phyloP scores from a whole-genome alignment of 2,329 filamentous ascomycete genomes.

The Septoria linicola region DNA sequence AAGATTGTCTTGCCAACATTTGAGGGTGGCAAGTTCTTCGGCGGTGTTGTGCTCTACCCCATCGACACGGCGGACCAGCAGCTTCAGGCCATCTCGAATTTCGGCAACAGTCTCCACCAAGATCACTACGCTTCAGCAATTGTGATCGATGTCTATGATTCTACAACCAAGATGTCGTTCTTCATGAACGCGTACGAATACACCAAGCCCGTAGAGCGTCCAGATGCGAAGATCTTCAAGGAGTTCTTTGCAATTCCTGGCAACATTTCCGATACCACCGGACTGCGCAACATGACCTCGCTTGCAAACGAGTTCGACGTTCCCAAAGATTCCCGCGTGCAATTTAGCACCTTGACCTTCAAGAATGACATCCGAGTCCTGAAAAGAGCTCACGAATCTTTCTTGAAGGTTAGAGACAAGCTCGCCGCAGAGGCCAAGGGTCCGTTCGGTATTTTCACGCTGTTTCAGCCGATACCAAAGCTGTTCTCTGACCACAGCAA shows the following conservation, averaged over 20 bases:
- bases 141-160: constrained; percentile 16
- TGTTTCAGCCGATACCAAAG: constrained; percentile 26
- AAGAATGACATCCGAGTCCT: constrained; percentile 23
- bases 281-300: constrained; percentile 24
- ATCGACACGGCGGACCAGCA: constrained; percentile 16
- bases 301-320: constrained; percentile 20
- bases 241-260: constrained; percentile 20
- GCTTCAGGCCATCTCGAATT: constrained; percentile 19
- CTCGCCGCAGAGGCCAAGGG: constrained; percentile 12
- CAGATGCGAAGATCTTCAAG: constrained; percentile 16
- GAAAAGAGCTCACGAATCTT: constrained; percentile 19
- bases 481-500: constrained; percentile 39
- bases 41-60: constrained; percentile 17
- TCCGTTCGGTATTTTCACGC: constrained; percentile 9
- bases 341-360: constrained; percentile 22
- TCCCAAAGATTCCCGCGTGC: constrained; percentile 16
- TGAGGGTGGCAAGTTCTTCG: constrained; percentile 16
- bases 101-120: constrained; percentile 18
- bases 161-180: constrained; percentile 12
- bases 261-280: constrained; percentile 21
- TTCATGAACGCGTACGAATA: constrained; percentile 24
- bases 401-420: constrained; percentile 6
- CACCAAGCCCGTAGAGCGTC: constrained; percentile 17
- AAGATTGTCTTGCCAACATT: constrained; percentile 28
- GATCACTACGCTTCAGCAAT: constrained; percentile 21